These are phyloP conservation scores for Pyrenophora tritici-repentis DNA, from an alignment of 2,329 filamentous ascomycete genomes.

Conservation along the genomic window DNA sequence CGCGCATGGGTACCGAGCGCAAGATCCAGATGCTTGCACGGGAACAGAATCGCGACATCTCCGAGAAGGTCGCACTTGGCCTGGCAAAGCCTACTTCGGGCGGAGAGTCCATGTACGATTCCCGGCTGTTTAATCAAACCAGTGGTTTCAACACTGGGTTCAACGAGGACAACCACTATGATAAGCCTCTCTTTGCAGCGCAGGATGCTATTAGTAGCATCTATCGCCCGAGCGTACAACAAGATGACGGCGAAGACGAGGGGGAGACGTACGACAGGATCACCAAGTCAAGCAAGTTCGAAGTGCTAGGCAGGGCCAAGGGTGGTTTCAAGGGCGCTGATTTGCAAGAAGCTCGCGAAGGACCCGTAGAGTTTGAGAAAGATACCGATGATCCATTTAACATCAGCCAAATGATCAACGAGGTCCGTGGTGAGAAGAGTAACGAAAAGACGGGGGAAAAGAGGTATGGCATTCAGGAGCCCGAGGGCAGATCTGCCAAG, in stretches of 20 bases:
- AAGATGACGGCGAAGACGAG: conserved; percentile 75
- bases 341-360: conserved; percentile 82
- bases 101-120: conserved; percentile 96
- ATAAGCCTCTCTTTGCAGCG: conserved; percentile 94
- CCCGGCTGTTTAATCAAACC: conserved; percentile 89
- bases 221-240: conserved; percentile 76
- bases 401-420: conserved; percentile 89
- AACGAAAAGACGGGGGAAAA: conserved; percentile 65
- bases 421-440: conserved; percentile 66
- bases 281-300: conserved; percentile 82
- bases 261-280: conserved; percentile 87
- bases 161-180: conserved; percentile 97
- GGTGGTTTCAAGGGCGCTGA: conserved; percentile 87
- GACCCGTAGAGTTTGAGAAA: conserved; percentile 95
- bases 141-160: conserved; percentile 89
- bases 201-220: conserved; percentile 95
- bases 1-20: conserved; percentile 92
- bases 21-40: conserved; percentile 90
- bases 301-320: conserved; percentile 80
- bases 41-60: conserved; percentile 95
- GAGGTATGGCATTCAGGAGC: conserved; percentile 75
- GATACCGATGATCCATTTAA: conserved; percentile 87
- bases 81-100: conserved; percentile 92
- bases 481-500: conserved; percentile 62
- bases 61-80: conserved; percentile 93